phyloP scores from a whole-genome alignment of 148 eudicot species.

The Dianthus caryophyllus region DNA sequence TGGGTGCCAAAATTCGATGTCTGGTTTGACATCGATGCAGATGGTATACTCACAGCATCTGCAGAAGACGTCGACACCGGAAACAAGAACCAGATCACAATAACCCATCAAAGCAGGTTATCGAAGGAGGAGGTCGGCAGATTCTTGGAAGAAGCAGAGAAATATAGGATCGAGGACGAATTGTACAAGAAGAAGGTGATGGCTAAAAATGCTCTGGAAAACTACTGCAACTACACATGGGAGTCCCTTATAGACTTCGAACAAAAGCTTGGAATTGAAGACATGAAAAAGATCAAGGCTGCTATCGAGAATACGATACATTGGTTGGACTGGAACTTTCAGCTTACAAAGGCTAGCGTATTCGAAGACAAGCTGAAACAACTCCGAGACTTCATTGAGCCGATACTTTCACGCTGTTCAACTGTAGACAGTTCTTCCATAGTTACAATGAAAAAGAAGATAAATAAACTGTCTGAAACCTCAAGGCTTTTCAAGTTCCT shows the following conservation, averaged over 20 bases:
- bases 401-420: too few relatives aligned
- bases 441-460: too few relatives aligned
- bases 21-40: constrained; percentile 14
- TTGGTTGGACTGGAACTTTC: background rate
- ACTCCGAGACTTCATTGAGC: background rate
- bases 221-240: too few relatives aligned
- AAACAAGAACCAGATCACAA: constrained; percentile 16
- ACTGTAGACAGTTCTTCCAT: too few relatives aligned
- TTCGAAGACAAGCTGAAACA: constrained; percentile 2
- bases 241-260: too few relatives aligned
- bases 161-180: background rate
- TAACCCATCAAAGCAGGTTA: constrained; percentile 5
- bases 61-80: background rate
- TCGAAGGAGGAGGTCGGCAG: constrained; percentile 14
- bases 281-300: too few relatives aligned
- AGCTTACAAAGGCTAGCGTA: background rate
- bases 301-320: background rate
- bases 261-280: too few relatives aligned
- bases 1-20: constrained; percentile 2
- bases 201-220: too few relatives aligned
- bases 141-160: constrained; percentile 23
- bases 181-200: background rate
- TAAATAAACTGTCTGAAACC: too few relatives aligned
- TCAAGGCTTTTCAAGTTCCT: too few relatives aligned
- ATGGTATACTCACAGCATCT: constrained; percentile 22